Percentiles rank a stretch among this genome's conserved stretches.
Conservation (phyloP, 306 rosid species). For the Dryas alaskensis region DNA sequence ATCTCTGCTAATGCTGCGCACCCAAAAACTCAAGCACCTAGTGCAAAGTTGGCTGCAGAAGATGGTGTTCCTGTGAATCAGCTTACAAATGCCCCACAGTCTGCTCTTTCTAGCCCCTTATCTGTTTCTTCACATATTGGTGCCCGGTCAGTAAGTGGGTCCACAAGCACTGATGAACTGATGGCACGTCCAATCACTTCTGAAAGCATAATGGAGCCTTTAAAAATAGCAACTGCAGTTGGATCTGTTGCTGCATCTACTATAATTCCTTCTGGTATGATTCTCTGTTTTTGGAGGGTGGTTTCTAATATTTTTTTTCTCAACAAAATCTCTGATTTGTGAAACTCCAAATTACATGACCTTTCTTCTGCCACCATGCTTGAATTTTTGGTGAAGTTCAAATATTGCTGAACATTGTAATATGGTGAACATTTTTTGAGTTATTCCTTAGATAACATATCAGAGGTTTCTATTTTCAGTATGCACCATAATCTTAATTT, state of each 20-base stretch:
- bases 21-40: constrained; percentile 43
- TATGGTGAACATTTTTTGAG: background rate
- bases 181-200: constrained; percentile 43
- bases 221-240: constrained; percentile 35
- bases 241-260: constrained; percentile 39
- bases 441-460: background rate
- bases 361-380: background rate
- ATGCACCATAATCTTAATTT: background rate
- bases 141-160: constrained; percentile 71
- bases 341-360: background rate
- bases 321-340: background rate
- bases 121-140: constrained; percentile 76
- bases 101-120: constrained; percentile 65
- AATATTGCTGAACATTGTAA: background rate
- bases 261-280: constrained; percentile 71
- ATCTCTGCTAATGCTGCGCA: constrained; percentile 38
- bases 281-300: background rate
- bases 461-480: background rate
- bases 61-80: constrained; percentile 49
- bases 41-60: constrained; percentile 44
- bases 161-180: constrained; percentile 74
- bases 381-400: background rate
- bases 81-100: constrained; percentile 34
- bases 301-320: background rate
- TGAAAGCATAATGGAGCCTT: constrained; percentile 59